Conservation (phyloP, 2,329 filamentous ascomycete genomes). For the Claviceps sorghi region DNA sequence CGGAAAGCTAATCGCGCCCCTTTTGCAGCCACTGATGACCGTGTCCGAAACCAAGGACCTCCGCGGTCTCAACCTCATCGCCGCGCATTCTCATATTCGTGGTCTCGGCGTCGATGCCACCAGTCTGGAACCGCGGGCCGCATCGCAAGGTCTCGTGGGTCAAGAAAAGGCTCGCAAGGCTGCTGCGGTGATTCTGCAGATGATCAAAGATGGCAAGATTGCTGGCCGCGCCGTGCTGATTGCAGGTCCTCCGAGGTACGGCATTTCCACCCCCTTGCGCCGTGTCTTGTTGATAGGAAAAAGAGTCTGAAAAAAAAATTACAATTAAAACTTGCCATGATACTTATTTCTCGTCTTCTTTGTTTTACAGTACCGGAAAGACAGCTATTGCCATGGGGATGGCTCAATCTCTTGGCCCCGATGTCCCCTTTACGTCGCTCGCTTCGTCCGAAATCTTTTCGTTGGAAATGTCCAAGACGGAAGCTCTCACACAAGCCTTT, state of each 20-base stretch:
- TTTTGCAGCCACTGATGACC: constrained; percentile 47
- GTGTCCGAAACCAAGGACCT: constrained; percentile 93
- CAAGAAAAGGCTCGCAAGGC: constrained; percentile 95
- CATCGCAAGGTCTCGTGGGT: constrained; percentile 86
- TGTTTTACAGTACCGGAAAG: constrained; percentile 67
- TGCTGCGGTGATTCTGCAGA: constrained; percentile 88
- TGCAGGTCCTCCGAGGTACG: constrained; percentile 72
- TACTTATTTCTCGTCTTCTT: background rate
- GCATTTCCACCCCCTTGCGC: background rate
- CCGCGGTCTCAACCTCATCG: constrained; percentile 90
- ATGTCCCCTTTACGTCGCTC: constrained; percentile 93
- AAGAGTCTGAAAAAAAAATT: background rate
- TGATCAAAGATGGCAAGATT: constrained; percentile 99
- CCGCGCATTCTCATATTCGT: constrained; percentile 94
- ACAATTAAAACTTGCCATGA: background rate
- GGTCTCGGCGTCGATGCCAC: constrained; percentile 87
- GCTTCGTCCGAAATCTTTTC: constrained; percentile 97
- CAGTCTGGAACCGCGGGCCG: constrained; percentile 69
- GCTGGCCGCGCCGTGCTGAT: constrained; percentile 89
- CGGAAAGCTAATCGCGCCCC: background rate
- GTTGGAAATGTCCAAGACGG: constrained; percentile 98
- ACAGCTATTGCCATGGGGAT: constrained; percentile 98
- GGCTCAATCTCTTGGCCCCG: constrained; percentile 85
- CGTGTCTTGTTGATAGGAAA: background rate
- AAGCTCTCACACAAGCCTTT: constrained; percentile 96